Base-by-base conservation (phyloP, 2,329 filamentous ascomycete species). In the Verticillium zaregamsianum region DNA sequence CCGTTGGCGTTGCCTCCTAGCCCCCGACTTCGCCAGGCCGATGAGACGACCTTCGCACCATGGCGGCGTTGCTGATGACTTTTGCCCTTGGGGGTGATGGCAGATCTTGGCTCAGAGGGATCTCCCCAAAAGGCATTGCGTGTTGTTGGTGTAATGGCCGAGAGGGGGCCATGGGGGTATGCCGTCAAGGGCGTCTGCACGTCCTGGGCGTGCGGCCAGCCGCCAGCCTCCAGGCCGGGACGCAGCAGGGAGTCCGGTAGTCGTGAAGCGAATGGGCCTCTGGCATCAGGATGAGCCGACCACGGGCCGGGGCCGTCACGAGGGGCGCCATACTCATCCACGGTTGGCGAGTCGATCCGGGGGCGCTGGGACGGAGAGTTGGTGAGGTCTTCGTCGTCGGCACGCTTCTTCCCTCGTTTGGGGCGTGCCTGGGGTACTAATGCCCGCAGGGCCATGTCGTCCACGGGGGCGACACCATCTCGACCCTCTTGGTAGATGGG, bases 381-480 rank as follows among this genome's bases (percentile, higher is more conserved):
- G 61, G 73, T 73, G 8, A 75, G 72, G 1, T 86, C 82, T 7
- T 86, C 83, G 17, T 89, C 87, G 8, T 89, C 87, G 0, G 86
- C 83, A 68, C 87, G 86, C 70, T 89, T 84, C 37, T 81, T 82
- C 63, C 83, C 87, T 69, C 82, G 83, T 69, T 81, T 89, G 64
- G 80, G 89, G 65, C 82, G 84, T 68, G 85, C 90, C 62, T 95
- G 89, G 32, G 93, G 93, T 58, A 97, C 82, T 3, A 97, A 81
- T 2, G 93, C 92, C 64, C 93, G 84, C 57, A 97, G 80, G 2
- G 93, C 93, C 73, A 97, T 86, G 73, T 97, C 93, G 73, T 97
- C 93, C 72, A 96, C 92, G 2, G 92, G 77, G 1, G 89, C 84
- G 1, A 97, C 92, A 7, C 92, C 92, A 74, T 97, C 93, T 55